phyloP scores from a whole-genome alignment of 2,329 filamentous ascomycete genomes.

The Paecilomyces niveus region DNA sequence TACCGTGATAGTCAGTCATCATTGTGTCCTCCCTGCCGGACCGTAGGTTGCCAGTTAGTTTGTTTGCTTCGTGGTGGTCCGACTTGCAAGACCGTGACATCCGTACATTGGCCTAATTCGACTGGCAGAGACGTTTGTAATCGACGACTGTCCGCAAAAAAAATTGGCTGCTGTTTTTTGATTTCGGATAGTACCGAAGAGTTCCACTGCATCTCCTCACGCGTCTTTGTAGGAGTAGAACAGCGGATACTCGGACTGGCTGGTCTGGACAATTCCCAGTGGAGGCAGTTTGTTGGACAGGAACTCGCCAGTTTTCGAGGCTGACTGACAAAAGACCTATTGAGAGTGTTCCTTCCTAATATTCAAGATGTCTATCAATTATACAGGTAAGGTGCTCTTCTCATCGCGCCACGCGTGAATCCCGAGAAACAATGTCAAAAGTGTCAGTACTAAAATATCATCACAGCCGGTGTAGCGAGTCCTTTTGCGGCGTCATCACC shows the following conservation, averaged over 20 bases:
- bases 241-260: not conserved
- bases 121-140: not conserved
- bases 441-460: not conserved
- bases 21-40: too few species aligned
- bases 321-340: not conserved
- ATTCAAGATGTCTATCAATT: not conserved
- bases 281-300: not conserved
- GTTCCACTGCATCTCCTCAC: not conserved
- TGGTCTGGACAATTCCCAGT: not conserved
- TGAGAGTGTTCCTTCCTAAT: not conserved
- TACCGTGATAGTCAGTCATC: too few species aligned
- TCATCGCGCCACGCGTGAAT: not conserved
- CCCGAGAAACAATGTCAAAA: too few species aligned
- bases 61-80: not conserved
- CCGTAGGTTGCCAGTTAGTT: too few species aligned
- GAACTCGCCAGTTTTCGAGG: not conserved
- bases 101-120: not conserved
- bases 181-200: not conserved
- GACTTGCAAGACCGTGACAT: not conserved
- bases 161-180: not conserved
- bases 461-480: not conserved
- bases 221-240: not conserved
- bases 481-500: too few species aligned
- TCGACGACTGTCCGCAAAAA: not conserved
- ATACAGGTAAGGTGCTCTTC: not conserved